Base-by-base conservation (phyloP, 1,284 basidiomycete genomes). In the Naganishia cerealis region DNA sequence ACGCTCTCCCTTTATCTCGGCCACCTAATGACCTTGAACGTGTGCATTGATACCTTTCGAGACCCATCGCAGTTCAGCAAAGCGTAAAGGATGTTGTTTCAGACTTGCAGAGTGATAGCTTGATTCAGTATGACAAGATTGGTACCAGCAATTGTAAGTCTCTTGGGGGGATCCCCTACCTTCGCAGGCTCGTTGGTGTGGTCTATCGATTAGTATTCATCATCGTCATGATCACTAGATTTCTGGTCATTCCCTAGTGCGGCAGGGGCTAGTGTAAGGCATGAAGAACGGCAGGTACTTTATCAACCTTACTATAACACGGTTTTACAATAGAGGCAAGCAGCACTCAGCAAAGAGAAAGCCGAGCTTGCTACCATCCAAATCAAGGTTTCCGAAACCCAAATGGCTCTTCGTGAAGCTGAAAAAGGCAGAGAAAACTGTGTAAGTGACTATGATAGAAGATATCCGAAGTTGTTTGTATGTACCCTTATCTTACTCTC, bases 201-300 rank as follows among this genome's bases (percentile, higher is more conserved):
- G 18, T 59, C 12, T 15, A 18, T 40, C 13, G 6, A 42, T 59
- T 24, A 43, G n/a, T 43, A n/a, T 36, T 53, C 24, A 10, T 29
- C n/a, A 15, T 7, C 12, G 48, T 12, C 26, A 50, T 16, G 36
- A 3, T 24, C n/a, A 18, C 40, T 65, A 94, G 91, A 93, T 81
- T 94, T 90, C 77, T 94, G 92, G 92, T 90, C 90, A 75, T 94
- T 94, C 76, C 92, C 92, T 3, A 92, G 90, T 2, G 89, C 92
- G 68, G 85, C 86, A 56, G 91, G 92, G 6, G 86, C 89, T 4
- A 83, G 87, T 74, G 92, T 92, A 72, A 68, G 84, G 73, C 21
- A 46, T 21, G 26, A 52, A 10, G 57, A 10, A 15, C 3, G 18
- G 38, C 39, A 10, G 2, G 61, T 5, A 8, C 24, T 70, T 24